These are phyloP conservation scores for Aspergillus cejpii DNA, from an alignment of 2,329 filamentous ascomycete species.

Conservation along the genomic window DNA sequence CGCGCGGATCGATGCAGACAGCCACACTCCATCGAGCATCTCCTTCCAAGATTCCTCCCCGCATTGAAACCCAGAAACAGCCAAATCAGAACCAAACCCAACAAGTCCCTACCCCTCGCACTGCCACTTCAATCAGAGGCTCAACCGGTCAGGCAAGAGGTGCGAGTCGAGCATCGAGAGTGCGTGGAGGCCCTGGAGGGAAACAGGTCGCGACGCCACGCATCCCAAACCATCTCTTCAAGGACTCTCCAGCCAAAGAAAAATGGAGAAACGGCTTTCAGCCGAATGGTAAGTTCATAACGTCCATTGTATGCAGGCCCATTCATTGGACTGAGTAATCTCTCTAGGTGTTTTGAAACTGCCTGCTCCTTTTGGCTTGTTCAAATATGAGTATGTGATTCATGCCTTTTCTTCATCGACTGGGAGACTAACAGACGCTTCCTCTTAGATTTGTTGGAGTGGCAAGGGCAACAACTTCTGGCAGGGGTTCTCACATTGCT, in stretches of 20 bases:
- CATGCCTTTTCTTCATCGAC: background rate
- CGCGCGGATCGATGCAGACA: background rate
- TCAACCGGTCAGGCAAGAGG: constrained; percentile 1
- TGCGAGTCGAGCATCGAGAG: constrained; percentile 3
- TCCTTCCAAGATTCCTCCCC: background rate
- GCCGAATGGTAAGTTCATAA: constrained; percentile 13
- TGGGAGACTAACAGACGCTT: background rate
- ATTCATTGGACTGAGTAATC: background rate
- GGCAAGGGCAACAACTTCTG: constrained; percentile 10
- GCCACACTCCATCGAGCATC: background rate
- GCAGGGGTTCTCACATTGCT: background rate
- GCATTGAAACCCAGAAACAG: constrained; percentile 4
- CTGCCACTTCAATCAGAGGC: background rate
- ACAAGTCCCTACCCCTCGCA: background rate
- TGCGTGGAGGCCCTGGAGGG: constrained; percentile 4
- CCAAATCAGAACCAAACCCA: background rate
- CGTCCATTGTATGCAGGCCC: background rate
- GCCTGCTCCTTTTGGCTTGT: constrained; percentile 15
- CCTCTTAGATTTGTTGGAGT: constrained; percentile 16
- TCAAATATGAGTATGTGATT: constrained; percentile 21
- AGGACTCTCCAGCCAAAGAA: constrained; percentile 21
- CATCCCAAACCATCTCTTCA: constrained; percentile 12
- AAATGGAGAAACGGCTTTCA: constrained; percentile 20
- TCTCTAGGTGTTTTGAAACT: constrained; percentile 13
- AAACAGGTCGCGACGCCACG: constrained; percentile 1